Evolutionary conservation across 371 early-diverging fungal species (phyloP).

Genomic region (Apophysomyces sp.): DNA sequence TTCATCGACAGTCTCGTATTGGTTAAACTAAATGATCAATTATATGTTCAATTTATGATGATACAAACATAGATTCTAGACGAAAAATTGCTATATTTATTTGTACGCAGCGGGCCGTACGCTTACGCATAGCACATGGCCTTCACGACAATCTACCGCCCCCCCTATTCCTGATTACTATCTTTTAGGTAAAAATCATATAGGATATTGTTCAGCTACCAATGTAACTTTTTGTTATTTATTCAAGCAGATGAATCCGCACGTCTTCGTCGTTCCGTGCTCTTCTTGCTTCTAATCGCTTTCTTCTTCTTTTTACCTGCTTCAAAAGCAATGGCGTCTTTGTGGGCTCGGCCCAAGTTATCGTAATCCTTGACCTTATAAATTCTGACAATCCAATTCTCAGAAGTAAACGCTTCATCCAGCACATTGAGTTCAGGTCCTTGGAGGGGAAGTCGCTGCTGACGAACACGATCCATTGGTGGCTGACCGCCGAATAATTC

Average conservation of each 20-base stretch:
- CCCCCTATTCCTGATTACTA: too few relatives aligned
- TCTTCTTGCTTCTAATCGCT: conserved; percentile 37
- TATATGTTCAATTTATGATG: too few relatives aligned
- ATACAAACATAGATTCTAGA: too few relatives aligned
- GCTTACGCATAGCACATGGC: too few relatives aligned
- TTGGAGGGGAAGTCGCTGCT: conserved; percentile 70
- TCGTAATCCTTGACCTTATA: conserved; percentile 95
- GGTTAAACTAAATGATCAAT: too few relatives aligned
- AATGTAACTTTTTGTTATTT: neutral
- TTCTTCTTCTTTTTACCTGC: conserved; percentile 52
- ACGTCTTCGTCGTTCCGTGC: conserved; percentile 42
- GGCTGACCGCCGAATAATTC: conserved; percentile 81
- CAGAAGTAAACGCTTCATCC: conserved; percentile 91
- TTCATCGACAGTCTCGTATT: too few relatives aligned
- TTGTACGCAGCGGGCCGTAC: too few relatives aligned
- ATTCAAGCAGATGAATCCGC: conserved; percentile 14
- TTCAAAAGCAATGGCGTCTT: conserved; percentile 67
- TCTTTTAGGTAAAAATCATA: too few relatives aligned
- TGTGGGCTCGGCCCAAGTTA: conserved; percentile 80
- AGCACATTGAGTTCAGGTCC: conserved; percentile 81
- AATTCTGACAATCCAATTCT: conserved; percentile 96
- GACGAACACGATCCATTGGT: conserved; percentile 87
- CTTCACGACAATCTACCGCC: too few relatives aligned
- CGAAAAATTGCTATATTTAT: too few relatives aligned
- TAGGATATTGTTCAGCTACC: too few relatives aligned